Conservation (phyloP, 768 basidiomycete species). For the Amanita muscaria region DNA sequence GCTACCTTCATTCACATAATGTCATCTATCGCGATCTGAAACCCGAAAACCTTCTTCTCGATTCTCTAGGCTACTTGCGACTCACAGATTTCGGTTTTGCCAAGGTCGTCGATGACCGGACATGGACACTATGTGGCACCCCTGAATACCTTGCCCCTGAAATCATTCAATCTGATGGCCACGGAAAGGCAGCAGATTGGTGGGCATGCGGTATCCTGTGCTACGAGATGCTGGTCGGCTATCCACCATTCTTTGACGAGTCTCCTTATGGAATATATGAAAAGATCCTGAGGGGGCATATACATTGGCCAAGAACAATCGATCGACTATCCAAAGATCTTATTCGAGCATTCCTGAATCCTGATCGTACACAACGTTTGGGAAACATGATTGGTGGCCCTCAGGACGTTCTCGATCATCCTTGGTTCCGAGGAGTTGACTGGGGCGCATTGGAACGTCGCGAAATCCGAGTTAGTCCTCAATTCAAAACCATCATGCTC, state of each 20-base stretch:
- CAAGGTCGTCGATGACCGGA: constrained; percentile 94
- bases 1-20: constrained; percentile 91
- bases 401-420: constrained; percentile 83
- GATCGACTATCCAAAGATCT: constrained; percentile 86
- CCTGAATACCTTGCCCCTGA: constrained; percentile 97
- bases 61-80: constrained; percentile 86
- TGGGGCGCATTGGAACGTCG: constrained; percentile 83
- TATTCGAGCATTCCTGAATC: constrained; percentile 81
- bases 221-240: constrained; percentile 98
- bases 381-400: constrained; percentile 92
- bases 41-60: constrained; percentile 96
- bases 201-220: constrained; percentile 97
- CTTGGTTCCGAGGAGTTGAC: constrained; percentile 94
- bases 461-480: constrained; percentile 64
- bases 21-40: constrained; percentile 99
- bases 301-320: constrained; percentile 87
- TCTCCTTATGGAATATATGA: constrained; percentile 98
- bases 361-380: constrained; percentile 84
- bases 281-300: constrained; percentile 83
- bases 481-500: constrained; percentile 2
- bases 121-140: constrained; percentile 95
- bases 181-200: constrained; percentile 98
- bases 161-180: constrained; percentile 95
- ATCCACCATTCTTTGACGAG: constrained; percentile 97
- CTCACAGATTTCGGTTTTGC: constrained; percentile 98